These are phyloP conservation scores for Colletotrichum cuscutae DNA, from an alignment of 2,329 filamentous ascomycete species.

Conservation along the genomic window DNA sequence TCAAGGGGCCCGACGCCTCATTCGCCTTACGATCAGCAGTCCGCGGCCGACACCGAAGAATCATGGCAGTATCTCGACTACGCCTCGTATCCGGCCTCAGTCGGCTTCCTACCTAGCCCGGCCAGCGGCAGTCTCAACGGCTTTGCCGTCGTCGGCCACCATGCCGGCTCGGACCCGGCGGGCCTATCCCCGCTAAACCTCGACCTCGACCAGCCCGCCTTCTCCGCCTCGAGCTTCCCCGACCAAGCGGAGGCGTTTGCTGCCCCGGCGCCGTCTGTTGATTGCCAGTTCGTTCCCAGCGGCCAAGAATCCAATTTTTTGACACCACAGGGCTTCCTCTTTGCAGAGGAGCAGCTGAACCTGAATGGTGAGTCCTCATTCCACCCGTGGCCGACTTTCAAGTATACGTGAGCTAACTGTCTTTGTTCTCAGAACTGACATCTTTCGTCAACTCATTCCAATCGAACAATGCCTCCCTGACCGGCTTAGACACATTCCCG, in stretches of 20 bases:
- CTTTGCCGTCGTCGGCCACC: conserved; percentile 57
- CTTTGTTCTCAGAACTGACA: conserved; percentile 14
- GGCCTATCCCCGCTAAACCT: conserved; percentile 55
- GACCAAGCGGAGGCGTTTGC: conserved; percentile 46
- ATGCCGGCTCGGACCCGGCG: conserved; percentile 42
- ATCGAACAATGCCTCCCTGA: conserved; percentile 38
- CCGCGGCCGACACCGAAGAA: conserved; percentile 52
- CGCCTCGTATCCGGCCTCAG: conserved; percentile 47
- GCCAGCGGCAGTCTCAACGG: conserved; percentile 62
- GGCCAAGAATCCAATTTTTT: conserved; percentile 46
- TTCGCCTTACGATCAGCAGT: conserved; percentile 53
- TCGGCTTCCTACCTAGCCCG: conserved; percentile 61
- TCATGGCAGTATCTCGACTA: conserved; percentile 57
- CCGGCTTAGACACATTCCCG: conserved; percentile 37
- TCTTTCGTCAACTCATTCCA: conserved; percentile 47
- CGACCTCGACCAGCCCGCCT: conserved; percentile 50
- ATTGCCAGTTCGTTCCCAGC: conserved; percentile 43
- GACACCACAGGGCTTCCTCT: conserved; percentile 52
- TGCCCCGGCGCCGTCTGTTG: conserved; percentile 40
- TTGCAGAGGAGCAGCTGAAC: conserved; percentile 47
- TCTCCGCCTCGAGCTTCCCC: conserved; percentile 47
- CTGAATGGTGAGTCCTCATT: conserved; percentile 42
- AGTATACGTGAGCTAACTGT: not conserved
- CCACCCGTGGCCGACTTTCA: not conserved
- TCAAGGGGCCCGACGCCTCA: conserved; percentile 51